Conservation (phyloP, 2,329 filamentous ascomycete species). For the Onygenales sp. region DNA sequence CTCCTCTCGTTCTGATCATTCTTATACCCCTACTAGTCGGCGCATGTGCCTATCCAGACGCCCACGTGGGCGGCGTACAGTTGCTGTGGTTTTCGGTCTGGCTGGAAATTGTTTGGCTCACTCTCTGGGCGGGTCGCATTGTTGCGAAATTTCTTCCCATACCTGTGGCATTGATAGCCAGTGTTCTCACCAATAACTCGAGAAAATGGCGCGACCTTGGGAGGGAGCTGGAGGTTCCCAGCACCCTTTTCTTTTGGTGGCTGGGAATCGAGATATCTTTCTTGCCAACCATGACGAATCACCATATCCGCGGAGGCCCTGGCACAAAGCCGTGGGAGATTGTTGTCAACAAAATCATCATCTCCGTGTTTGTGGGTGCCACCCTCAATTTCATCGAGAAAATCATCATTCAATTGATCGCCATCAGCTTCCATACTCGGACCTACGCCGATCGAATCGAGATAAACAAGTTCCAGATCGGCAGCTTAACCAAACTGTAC, state of each 20-base stretch:
- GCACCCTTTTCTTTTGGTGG: slow-evolving; percentile 86
- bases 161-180: slow-evolving; percentile 54
- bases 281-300: slow-evolving; percentile 66
- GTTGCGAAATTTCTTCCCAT: slow-evolving; percentile 56
- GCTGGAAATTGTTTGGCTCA: slow-evolving; percentile 88
- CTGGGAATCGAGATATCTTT: slow-evolving; percentile 79
- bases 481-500: slow-evolving; percentile 55
- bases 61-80: slow-evolving; percentile 63
- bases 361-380: slow-evolving; percentile 70
- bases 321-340: slow-evolving; percentile 58
- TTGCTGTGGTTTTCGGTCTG: slow-evolving; percentile 91
- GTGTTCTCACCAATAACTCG: slow-evolving; percentile 71
- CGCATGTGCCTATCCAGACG: slow-evolving; percentile 46
- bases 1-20: slow-evolving; percentile 54
- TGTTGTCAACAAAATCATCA: slow-evolving; percentile 74
- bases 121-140: slow-evolving; percentile 69
- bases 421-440: slow-evolving; percentile 81
- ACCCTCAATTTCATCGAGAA: slow-evolving; percentile 82
- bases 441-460: slow-evolving; percentile 89
- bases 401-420: slow-evolving; percentile 88
- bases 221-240: slow-evolving; percentile 72
- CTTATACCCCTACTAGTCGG: slow-evolving; percentile 61
- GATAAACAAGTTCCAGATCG: slow-evolving; percentile 84
- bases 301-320: slow-evolving; percentile 46
- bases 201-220: slow-evolving; percentile 94